Evolutionary conservation across 345 rosid species (phyloP).

Genomic region (Brassica rapa): DNA sequence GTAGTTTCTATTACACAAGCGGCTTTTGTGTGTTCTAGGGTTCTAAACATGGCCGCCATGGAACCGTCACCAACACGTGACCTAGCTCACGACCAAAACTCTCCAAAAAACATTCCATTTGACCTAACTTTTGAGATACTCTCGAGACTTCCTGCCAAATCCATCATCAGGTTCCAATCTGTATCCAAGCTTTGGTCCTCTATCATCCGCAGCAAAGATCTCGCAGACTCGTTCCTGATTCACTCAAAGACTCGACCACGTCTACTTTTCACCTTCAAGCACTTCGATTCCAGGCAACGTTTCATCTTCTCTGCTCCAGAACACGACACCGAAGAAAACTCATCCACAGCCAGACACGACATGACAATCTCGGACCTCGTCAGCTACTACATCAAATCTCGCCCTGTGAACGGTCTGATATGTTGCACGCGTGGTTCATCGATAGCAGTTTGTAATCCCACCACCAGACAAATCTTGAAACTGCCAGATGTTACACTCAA

Average conservation of each 20-base stretch:
- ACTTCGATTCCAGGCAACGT: background rate
- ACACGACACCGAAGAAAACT: background rate
- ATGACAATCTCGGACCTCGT: background rate
- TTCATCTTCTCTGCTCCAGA: background rate
- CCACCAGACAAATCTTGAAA: background rate
- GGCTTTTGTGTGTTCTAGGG: background rate
- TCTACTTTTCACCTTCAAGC: background rate
- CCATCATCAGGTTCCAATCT: background rate
- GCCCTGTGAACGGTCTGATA: background rate
- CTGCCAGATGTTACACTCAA: background rate
- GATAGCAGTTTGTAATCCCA: background rate
- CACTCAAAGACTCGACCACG: background rate
- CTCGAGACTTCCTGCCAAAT: background rate
- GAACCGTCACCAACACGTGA: background rate
- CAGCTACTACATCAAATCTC: background rate
- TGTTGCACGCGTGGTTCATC: background rate
- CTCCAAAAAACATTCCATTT: background rate
- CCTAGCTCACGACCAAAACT: background rate
- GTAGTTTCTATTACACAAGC: background rate
- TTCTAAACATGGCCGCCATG: background rate
- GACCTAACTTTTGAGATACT: background rate
- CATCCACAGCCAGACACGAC: slow-evolving; percentile 3
- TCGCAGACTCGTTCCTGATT: background rate
- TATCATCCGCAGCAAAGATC: background rate
- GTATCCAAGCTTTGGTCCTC: background rate